These are phyloP conservation scores for Xerocomus potaroensis DNA, from an alignment of 768 basidiomycete genomes.

Conservation along the genomic window DNA sequence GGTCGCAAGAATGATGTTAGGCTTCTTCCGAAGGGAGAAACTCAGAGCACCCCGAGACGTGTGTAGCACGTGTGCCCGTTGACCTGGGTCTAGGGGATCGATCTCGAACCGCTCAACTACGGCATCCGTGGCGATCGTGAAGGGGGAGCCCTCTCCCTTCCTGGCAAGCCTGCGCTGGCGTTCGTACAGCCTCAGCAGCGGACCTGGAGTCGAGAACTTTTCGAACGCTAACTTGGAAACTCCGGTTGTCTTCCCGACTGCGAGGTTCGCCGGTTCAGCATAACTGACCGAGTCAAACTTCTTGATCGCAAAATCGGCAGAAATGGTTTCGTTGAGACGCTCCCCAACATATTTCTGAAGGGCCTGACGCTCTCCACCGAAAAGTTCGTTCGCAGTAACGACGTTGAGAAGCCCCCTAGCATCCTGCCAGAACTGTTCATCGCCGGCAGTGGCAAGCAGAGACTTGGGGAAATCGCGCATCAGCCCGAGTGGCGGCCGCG, in stretches of 20 bases:
- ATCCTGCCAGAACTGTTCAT: slow-evolving; percentile 3
- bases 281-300: neutral
- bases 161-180: slow-evolving; percentile 11
- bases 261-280: slow-evolving; percentile 4
- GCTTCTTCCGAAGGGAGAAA: slow-evolving; percentile 5
- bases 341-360: slow-evolving; percentile 4
- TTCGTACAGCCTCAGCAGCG: slow-evolving; percentile 11
- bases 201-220: slow-evolving; percentile 18
- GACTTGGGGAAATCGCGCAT: slow-evolving; percentile 15
- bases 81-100: slow-evolving; percentile 5
- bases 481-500: slow-evolving; percentile 3
- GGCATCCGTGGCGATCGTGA: slow-evolving; percentile 14
- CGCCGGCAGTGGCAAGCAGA: neutral
- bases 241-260: slow-evolving; percentile 11
- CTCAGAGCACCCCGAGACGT: slow-evolving; percentile 15
- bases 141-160: slow-evolving; percentile 8
- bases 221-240: slow-evolving; percentile 11
- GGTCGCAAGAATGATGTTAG: slow-evolving; percentile 20
- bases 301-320: neutral
- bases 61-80: slow-evolving; percentile 7
- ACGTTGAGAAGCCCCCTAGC: slow-evolving; percentile 5
- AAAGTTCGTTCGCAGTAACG: neutral
- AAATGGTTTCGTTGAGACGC: neutral
- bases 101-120: slow-evolving; percentile 10
- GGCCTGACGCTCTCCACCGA: slow-evolving; percentile 1